These are phyloP conservation scores for Cladosporium sp. DNA, from an alignment of 2,329 filamentous ascomycete species.

Conservation along the genomic window DNA sequence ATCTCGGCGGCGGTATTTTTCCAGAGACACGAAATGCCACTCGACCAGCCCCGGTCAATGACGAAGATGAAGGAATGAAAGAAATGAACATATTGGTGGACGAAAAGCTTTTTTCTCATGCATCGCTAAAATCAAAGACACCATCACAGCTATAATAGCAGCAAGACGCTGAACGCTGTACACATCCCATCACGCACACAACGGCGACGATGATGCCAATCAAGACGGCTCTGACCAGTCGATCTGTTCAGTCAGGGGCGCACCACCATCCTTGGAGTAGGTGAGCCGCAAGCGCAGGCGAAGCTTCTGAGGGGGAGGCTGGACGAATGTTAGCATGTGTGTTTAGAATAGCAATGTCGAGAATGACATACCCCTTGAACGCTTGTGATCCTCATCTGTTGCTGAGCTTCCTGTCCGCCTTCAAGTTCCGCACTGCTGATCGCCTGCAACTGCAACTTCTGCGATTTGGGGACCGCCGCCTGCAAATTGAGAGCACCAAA, in stretches of 20 bases:
- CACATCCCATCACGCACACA: neutral
- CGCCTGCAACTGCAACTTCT: slow-evolving; percentile 85
- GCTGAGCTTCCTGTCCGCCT: slow-evolving; percentile 76
- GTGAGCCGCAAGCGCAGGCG: slow-evolving; percentile 80
- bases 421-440: slow-evolving; percentile 77
- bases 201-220: neutral
- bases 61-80: neutral
- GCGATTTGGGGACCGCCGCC: slow-evolving; percentile 92
- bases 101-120: no score
- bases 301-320: slow-evolving; percentile 67
- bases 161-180: slow-evolving; percentile 4
- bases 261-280: slow-evolving; percentile 66
- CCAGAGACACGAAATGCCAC: no score
- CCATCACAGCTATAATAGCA: neutral
- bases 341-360: neutral
- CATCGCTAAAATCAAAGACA: no score
- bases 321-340: slow-evolving; percentile 8
- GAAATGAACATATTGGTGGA: no score
- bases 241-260: slow-evolving; percentile 80
- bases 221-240: slow-evolving; percentile 81
- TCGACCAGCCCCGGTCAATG: no score
- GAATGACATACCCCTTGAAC: slow-evolving; percentile 75
- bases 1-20: neutral
- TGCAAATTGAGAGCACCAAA: slow-evolving; percentile 78
- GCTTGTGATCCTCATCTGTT: slow-evolving; percentile 81